Evolutionary conservation across 192 early-diverging fungal genomes (phyloP), one percentile per base, ranked within the genome.

Genomic region (Backusella mclennaniae): DNA sequence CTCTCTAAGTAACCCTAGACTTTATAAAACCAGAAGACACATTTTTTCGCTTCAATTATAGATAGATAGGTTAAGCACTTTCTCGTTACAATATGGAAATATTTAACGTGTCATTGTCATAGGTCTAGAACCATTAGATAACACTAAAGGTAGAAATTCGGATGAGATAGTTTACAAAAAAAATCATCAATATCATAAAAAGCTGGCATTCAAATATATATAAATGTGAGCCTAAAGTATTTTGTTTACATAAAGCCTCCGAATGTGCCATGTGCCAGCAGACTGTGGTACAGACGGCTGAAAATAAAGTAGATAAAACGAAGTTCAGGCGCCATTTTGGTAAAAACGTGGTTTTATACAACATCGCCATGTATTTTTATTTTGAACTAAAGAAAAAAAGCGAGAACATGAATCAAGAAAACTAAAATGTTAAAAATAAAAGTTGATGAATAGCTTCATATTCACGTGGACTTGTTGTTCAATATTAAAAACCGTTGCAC

Each of bases 121-220:
- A 63, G 26, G 21, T 63, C 21, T 63, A 63, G 56, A 63, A 26
- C 23, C 23, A 26, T 29, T 23, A 63, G 11, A 11, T 63, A n/a
- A 9, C 2, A 29, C 26, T 63, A 29, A 63, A 63, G 56, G 56
- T 63, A 63, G 21, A 56, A 56, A 23, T 56, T 23, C 53, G 53
- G 53, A 56, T 21, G 21, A 21, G 53, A 26, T 6, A 6, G n/a
- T 56, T 44, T 44, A 44, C 38, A 44, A 56, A 59, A 59, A 63
- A 63, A 63, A 63, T 26, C 3, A 31, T 63, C 56, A 63, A 29
- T 3, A 33, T 15, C 8, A 29, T 63, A 17, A 63, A 63, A 63
- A 56, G 19, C 53, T 56, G 53, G 53, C 53, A 56, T 56, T 56
- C n/a, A 56, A 56, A 56, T 56, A 56, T 23, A 56, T 56, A 56